Conservation (phyloP, 331 rosid species). For the Saraca asoca region DNA sequence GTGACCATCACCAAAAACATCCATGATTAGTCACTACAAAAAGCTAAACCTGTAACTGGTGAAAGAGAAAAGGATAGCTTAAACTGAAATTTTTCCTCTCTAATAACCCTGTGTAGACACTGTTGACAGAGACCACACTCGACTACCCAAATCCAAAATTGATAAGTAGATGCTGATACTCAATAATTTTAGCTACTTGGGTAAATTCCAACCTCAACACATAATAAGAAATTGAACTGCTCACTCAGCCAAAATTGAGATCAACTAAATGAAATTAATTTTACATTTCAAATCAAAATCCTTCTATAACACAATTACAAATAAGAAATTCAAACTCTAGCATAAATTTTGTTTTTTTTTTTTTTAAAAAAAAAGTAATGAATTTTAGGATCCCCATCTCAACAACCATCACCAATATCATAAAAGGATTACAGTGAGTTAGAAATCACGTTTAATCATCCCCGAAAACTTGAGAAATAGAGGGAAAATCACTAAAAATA, state of each 20-base stretch:
- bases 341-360: no score
- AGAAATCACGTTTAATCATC: no score
- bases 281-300: background rate
- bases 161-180: background rate
- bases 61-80: background rate
- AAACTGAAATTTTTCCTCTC: background rate
- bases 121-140: background rate
- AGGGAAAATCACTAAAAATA: background rate
- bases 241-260: background rate
- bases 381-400: no score
- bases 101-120: background rate
- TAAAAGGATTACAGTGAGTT: no score
- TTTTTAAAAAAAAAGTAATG: no score
- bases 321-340: no score
- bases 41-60: background rate
- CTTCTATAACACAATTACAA: no score
- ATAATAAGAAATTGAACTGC: background rate
- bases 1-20: background rate
- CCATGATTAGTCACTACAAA: no score
- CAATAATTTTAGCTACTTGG: background rate
- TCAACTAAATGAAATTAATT: background rate
- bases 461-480: no score
- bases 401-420: no score
- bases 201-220: no score
- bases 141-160: background rate